phyloP scores from a whole-genome alignment of 1,139 yeast species.

The Nakaseomyces uthaithaninus region DNA sequence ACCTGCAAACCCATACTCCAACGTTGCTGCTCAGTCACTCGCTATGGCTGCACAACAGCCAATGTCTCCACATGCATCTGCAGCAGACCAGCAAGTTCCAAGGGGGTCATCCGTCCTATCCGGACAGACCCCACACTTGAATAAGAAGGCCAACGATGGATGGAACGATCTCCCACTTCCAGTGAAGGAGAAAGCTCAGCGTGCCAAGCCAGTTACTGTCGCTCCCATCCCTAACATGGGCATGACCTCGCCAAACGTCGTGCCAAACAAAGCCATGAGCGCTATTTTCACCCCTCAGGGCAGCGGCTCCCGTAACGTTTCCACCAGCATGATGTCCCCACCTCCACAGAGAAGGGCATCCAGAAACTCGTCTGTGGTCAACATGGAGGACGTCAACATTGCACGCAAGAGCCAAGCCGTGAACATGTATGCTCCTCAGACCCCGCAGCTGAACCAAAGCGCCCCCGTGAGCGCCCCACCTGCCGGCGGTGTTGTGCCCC shows the following conservation, averaged over 20 bases:
- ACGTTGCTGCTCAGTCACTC: constrained; percentile 10
- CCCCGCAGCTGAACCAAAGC: constrained; percentile 12
- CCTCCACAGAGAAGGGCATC: constrained; percentile 23
- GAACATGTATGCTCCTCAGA: constrained; percentile 13
- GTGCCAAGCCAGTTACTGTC: constrained; percentile 34
- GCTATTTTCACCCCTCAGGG: constrained; percentile 23
- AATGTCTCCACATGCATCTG: constrained; percentile 7
- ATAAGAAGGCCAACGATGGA: constrained; percentile 65
- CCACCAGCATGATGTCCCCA: constrained; percentile 20
- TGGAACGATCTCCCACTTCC: constrained; percentile 80
- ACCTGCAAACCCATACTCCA: constrained; percentile 34
- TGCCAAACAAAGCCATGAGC: constrained; percentile 9
- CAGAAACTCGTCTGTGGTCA: constrained; percentile 14
- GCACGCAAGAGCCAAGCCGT: constrained; percentile 15
- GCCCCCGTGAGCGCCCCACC: constrained; percentile 19
- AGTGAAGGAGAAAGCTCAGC: constrained; percentile 46
- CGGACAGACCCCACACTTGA: constrained; percentile 33
- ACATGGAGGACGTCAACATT: constrained; percentile 9
- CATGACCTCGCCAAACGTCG: constrained; percentile 12
- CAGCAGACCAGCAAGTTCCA: constrained; percentile 14
- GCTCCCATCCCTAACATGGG: constrained; percentile 22
- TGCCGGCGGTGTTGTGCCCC: constrained; percentile 18
- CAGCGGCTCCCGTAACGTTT: constrained; percentile 18
- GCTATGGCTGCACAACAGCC: constrained; percentile 11
- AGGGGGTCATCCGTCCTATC: constrained; percentile 16